phyloP scores from a whole-genome alignment of 352 stramenopile species.

The Pythium grandisporangium region DNA sequence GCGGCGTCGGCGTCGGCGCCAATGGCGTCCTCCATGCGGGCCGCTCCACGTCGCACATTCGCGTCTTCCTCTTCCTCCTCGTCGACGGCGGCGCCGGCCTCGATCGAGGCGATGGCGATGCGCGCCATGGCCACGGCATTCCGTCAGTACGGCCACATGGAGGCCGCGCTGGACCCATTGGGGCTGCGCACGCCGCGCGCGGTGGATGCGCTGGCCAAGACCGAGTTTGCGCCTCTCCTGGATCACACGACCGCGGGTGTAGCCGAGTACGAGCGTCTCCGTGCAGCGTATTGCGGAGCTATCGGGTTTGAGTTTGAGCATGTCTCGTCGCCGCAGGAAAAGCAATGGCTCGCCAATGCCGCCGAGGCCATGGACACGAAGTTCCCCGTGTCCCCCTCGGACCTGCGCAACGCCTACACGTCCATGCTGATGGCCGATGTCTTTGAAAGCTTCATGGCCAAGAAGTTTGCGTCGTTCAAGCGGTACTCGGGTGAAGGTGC shows the following conservation, averaged over 20 bases:
- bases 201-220: conserved; percentile 23
- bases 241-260: conserved; percentile 19
- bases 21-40: not conserved
- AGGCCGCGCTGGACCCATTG: conserved; percentile 65
- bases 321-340: conserved; percentile 44
- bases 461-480: conserved; percentile 84
- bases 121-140: conserved; percentile 65
- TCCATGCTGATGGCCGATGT: conserved; percentile 71
- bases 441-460: conserved; percentile 83
- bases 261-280: conserved; percentile 49
- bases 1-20: conserved; percentile 4
- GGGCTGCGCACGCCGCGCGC: conserved; percentile 21
- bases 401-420: conserved; percentile 70
- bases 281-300: conserved; percentile 62
- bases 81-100: conserved; percentile 40
- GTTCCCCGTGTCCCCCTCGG: conserved; percentile 50
- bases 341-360: conserved; percentile 51
- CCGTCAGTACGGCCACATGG: conserved; percentile 64
- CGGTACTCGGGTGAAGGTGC: conserved; percentile 80
- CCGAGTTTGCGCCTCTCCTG: conserved; percentile 52
- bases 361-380: conserved; percentile 29
- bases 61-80: conserved; percentile 37
- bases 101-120: conserved; percentile 50
- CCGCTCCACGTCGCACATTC: conserved; percentile 13
- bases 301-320: conserved; percentile 81